These are phyloP conservation scores for Paxillus involutus DNA, from an alignment of 768 basidiomycete species.

Conservation along the genomic window DNA sequence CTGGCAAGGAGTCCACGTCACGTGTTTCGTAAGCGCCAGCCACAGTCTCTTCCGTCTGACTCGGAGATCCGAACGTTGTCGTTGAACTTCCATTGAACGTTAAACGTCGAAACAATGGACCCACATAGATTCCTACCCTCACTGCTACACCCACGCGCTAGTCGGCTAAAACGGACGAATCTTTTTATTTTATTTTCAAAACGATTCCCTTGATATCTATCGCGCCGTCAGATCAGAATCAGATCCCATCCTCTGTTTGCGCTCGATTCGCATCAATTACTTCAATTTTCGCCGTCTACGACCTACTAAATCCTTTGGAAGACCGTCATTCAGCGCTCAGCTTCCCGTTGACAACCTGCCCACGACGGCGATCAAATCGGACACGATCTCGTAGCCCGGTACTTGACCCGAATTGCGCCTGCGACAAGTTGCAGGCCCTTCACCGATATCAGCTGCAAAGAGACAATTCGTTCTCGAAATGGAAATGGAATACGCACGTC, in stretches of 20 bases:
- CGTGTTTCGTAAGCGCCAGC: no score
- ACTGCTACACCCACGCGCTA: no score
- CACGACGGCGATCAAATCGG: slow-evolving; percentile 26
- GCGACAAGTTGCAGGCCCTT: background rate
- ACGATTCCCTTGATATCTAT: no score
- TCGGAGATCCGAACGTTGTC: no score
- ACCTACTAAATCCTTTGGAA: background rate
- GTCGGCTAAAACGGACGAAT: no score
- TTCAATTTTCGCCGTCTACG: background rate
- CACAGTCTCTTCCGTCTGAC: no score
- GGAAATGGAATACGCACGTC: slow-evolving; percentile 1
- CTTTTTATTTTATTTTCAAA: no score
- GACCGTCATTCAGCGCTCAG: background rate
- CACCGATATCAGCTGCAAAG: background rate
- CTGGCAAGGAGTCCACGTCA: no score
- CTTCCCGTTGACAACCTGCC: slow-evolving; percentile 1
- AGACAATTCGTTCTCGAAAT: slow-evolving; percentile 5
- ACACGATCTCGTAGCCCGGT: slow-evolving; percentile 17
- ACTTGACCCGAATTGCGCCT: slow-evolving; percentile 4
- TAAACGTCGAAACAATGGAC: no score
- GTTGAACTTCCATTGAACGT: no score
- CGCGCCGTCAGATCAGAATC: no score
- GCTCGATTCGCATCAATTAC: background rate
- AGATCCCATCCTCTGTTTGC: background rate
- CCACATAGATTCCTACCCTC: no score